Evolutionary conservation across 2,329 filamentous ascomycete species (phyloP), one percentile per base, ranked within the genome.

Genomic region (Camptophora hylomeconis): DNA sequence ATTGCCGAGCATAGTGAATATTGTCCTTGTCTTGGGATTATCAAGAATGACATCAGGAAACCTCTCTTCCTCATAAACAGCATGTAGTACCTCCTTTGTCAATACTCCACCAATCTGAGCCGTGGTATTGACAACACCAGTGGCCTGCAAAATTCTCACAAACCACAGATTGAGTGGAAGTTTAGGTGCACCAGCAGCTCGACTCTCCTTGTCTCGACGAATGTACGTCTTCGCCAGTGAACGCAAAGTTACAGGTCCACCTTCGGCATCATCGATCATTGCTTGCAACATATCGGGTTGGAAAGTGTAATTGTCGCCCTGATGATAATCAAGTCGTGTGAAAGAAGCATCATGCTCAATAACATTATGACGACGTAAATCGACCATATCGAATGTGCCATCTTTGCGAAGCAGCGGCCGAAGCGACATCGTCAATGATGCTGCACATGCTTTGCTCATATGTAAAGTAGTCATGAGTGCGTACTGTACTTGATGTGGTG

Each of bases 321-420:
- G 49, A 9, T 42, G 45, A 24, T 46, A 45, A 28, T 54, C 51
- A 5, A 51, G 42, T 9, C 50, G 42, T 2, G 49, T 51, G 30
- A 54, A 43, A 15, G 48, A 52, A 5, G 42, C 41, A 29, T 53
- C 51, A 37, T 54, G 51, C 37, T 54, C 51, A 23, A 54, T 41
- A 5, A 51, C 40, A 26, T 49, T 47, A 37, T 52, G 49, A 19
- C 38, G 40, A n/a, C 49, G 42, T 13, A 45, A 43, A 33, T 52
- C 44, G 19, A 44, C 28, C 12, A 52, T 40, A 27, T 50, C 43
- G 37, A 53, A 53, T 2, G 47, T 50, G n/a, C 46, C 44, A 24
- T 51, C 44, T 19, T 38, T 31, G 16, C 45, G 44, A 5, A 51
- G 26, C 10, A 44, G 16, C n/a, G 32, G 32, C 3, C 24, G 28